Conservation (phyloP, 805 yeast genomes). For the Starmerella roubikii region DNA sequence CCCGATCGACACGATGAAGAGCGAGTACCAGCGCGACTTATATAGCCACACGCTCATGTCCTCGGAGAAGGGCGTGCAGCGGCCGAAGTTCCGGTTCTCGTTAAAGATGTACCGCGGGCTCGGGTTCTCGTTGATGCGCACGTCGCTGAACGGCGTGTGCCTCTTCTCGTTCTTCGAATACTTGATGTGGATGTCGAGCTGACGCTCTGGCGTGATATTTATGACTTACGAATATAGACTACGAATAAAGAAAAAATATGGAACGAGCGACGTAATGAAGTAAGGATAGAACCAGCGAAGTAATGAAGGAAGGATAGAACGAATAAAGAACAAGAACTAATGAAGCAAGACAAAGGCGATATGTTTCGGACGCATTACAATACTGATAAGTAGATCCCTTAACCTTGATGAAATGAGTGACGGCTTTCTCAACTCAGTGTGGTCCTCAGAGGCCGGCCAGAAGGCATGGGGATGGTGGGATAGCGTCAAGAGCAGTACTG, state of each 20-base stretch:
- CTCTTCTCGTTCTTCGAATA: conserved; percentile 63
- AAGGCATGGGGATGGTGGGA: conserved; percentile 14
- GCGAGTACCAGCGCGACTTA: conserved; percentile 59
- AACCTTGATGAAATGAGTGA: too few relatives aligned
- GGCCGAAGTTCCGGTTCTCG: conserved; percentile 22
- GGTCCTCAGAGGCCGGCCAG: conserved; percentile 3
- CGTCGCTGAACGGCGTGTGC: conserved; percentile 59
- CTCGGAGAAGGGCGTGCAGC: conserved; percentile 26
- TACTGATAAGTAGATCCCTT: too few relatives aligned
- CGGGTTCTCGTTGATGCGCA: conserved; percentile 58
- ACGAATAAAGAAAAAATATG: too few relatives aligned
- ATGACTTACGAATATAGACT: too few relatives aligned
- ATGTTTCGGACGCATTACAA: too few relatives aligned
- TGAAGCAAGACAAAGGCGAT: too few relatives aligned
- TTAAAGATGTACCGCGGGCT: conserved; percentile 59
- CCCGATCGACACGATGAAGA: conserved; percentile 71
- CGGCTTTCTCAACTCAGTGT: conserved; percentile 4
- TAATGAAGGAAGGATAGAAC: too few relatives aligned
- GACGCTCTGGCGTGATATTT: background rate
- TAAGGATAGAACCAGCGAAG: too few relatives aligned
- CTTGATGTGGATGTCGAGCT: conserved; percentile 32
- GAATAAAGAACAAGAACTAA: too few relatives aligned
- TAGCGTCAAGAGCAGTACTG: conserved; percentile 9
- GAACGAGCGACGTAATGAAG: too few relatives aligned
- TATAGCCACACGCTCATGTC: conserved; percentile 45